Evolutionary conservation across 805 yeast genomes (phyloP).

Genomic region (Lipomyces yamadae): DNA sequence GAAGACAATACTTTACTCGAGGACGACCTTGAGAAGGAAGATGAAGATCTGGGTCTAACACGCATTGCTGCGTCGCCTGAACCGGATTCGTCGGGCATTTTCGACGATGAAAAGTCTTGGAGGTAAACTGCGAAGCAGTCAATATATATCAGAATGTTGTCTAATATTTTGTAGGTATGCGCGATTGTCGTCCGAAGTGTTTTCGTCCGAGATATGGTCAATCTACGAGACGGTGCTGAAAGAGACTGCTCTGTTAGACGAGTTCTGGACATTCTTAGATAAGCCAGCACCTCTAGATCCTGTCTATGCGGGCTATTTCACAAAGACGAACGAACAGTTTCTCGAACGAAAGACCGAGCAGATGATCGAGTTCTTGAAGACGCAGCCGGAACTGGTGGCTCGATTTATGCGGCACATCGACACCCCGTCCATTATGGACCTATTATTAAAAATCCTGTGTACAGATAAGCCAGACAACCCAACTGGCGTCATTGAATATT

Average conservation of each 20-base stretch:
- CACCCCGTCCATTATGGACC: conserved; percentile 93
- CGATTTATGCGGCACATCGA: conserved; percentile 84
- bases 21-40: conserved; percentile 21
- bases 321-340: conserved; percentile 88
- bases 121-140: conserved; percentile 13
- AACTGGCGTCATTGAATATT: conserved; percentile 79
- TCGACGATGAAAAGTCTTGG: conserved; percentile 43
- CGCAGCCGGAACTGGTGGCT: conserved; percentile 72
- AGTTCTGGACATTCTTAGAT: conserved; percentile 81
- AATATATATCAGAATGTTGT: not conserved
- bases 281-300: conserved; percentile 69
- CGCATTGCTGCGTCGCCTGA: conserved; percentile 39
- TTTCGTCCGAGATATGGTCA: conserved; percentile 93
- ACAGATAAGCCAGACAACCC: conserved; percentile 90
- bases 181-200: conserved; percentile 82
- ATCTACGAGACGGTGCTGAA: conserved; percentile 89
- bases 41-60: conserved; percentile 35
- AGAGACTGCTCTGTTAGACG: conserved; percentile 63
- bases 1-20: conserved; percentile 40
- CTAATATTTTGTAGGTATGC: conserved; percentile 45
- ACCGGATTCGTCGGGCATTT: conserved; percentile 32
- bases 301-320: conserved; percentile 81
- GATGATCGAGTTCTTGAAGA: conserved; percentile 69
- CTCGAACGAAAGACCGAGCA: conserved; percentile 81
- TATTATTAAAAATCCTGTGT: conserved; percentile 82